These are phyloP conservation scores for Acidomyces sp. DNA, from an alignment of 495 filamentous ascomycete species.

Conservation along the genomic window DNA sequence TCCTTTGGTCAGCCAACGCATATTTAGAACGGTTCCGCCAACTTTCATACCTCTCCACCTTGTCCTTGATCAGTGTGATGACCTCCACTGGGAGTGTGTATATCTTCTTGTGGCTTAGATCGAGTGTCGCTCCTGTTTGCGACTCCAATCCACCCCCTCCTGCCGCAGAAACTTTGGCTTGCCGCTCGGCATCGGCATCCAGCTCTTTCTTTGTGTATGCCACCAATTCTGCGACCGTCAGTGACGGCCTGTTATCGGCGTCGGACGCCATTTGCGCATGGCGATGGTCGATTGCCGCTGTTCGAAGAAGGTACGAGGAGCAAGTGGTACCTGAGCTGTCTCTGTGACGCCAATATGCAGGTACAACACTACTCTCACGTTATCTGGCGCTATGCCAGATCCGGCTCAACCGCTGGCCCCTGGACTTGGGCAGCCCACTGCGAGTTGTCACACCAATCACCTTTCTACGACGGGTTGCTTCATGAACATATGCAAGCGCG, in stretches of 20 bases:
- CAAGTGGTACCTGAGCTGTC: too few relatives aligned
- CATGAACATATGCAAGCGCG: slow-evolving; percentile 15
- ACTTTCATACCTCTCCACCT: slow-evolving; percentile 65
- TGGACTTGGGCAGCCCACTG: background rate
- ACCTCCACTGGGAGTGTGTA: slow-evolving; percentile 72
- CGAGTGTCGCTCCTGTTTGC: slow-evolving; percentile 69
- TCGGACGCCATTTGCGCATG: slow-evolving; percentile 18
- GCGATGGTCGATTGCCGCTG: background rate
- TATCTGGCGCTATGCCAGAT: too few relatives aligned
- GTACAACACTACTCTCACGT: too few relatives aligned
- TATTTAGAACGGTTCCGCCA: background rate
- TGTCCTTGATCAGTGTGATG: slow-evolving; percentile 82
- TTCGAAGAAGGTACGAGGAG: too few relatives aligned
- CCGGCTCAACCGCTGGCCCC: background rate
- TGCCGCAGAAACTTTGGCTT: slow-evolving; percentile 13
- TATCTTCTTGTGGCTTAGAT: slow-evolving; percentile 74
- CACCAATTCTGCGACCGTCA: slow-evolving; percentile 16
- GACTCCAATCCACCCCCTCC: slow-evolving; percentile 13
- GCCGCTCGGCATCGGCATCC: slow-evolving; percentile 14
- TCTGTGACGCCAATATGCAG: background rate
- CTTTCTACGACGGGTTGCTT: slow-evolving; percentile 3
- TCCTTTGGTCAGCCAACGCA: slow-evolving; percentile 14
- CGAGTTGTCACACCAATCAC: slow-evolving; percentile 12
- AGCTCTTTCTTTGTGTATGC: slow-evolving; percentile 16
- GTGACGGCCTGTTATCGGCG: slow-evolving; percentile 3